These are phyloP conservation scores for Suillus subluteus DNA, from an alignment of 768 basidiomycete genomes.

Conservation along the genomic window DNA sequence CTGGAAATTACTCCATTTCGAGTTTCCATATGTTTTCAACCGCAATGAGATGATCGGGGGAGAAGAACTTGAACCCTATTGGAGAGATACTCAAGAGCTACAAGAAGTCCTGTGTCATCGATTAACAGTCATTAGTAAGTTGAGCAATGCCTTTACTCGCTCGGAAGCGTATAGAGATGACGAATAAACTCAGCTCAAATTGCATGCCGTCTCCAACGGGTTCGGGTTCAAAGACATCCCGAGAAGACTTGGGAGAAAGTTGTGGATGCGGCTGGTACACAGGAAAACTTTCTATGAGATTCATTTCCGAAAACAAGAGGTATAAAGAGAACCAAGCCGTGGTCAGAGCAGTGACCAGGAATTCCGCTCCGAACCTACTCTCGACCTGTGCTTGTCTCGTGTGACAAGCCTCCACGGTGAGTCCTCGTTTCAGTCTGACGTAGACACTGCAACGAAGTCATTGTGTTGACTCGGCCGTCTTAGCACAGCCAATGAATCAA, in stretches of 20 bases:
- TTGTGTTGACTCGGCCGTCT: background rate
- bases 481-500: constrained; percentile 27
- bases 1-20: constrained; percentile 17
- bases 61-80: constrained; percentile 26
- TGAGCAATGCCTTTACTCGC: constrained; percentile 32
- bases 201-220: constrained; percentile 28
- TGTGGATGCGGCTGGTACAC: constrained; percentile 26
- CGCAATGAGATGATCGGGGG: constrained; percentile 23
- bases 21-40: constrained; percentile 11
- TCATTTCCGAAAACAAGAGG: constrained; percentile 36
- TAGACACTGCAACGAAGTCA: background rate
- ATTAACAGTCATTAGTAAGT: constrained; percentile 35
- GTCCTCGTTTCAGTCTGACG: constrained; percentile 5
- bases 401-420: constrained; percentile 1
- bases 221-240: constrained; percentile 36
- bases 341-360: constrained; percentile 6
- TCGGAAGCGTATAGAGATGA: constrained; percentile 20
- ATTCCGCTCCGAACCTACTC: background rate
- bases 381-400: constrained; percentile 1
- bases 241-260: constrained; percentile 25
- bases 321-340: constrained; percentile 6
- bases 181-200: constrained; percentile 18
- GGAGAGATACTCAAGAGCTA: constrained; percentile 6
- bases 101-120: constrained; percentile 16
- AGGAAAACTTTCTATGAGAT: constrained; percentile 29